Evolutionary conservation across 2,329 filamentous ascomycete genomes (phyloP), one percentile per base, ranked within the genome.

Genomic region (Apiospora aurea): DNA sequence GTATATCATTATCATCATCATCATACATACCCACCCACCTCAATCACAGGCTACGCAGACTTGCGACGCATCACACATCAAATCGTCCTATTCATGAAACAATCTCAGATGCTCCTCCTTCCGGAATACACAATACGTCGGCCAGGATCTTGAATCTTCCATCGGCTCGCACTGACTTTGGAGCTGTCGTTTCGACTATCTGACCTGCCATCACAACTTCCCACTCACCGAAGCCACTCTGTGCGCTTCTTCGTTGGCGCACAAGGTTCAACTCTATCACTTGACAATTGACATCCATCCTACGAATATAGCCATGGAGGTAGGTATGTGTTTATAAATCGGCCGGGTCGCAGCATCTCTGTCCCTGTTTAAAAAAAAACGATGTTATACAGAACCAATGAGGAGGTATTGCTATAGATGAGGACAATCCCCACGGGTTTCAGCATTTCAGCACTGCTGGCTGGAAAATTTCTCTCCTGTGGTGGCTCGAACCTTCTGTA

Each of bases 131-230:
- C 13, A 34, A 14, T 14, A 43, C 41, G 41, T 43, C 10, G 34
- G 10, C 4, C 29, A 64, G 34, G 34, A 41, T 41, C 34, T 41
- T 64, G 34, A 18, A 41, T 41, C 34, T 41, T 64, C 57, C 57
- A 41, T 64, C 57, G 18, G 6, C 4, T n/a, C 34, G 57, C 57
- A 64, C 57, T 64, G 57, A 64, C 57, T 41, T 64, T 13, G 34
- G 34, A 61, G 34, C 8, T 64, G 57, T 41, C 57, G 34, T 64
- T 34, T 64, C 57, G 34, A 41, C 34, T 41, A 64, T 64, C 57
- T 41, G 57, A 64, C 18, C 34, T 64, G 57, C 41, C 57, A 64
- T 64, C 57, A 64, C 29, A 64, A n/a, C 34, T 41, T 41, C 57
- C 57, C 21, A 11, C 10, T 41, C 34, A 8, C 57, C 57, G 57